Percentiles rank a stretch among this genome's conserved stretches.
phyloP scores from a whole-genome alignment of 2,329 filamentous ascomycete species.

The Penicillium vulpinum region DNA sequence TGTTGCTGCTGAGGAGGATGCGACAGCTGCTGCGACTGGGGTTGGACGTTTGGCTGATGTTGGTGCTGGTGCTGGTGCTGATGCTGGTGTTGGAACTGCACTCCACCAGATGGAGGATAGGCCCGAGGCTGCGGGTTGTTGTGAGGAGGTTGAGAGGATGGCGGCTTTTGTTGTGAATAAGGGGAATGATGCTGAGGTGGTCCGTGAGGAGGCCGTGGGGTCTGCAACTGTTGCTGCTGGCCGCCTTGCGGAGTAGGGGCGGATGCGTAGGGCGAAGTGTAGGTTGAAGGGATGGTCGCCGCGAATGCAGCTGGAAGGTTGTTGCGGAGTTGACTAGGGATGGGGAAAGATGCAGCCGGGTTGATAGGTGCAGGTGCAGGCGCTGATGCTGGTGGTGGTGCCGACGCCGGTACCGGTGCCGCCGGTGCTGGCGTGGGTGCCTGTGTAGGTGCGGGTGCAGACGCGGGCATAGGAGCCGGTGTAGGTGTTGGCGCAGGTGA shows the following conservation, averaged over 20 bases:
- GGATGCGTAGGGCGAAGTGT: constrained; percentile 45
- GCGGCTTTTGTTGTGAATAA: constrained; percentile 22
- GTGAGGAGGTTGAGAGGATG: constrained; percentile 22
- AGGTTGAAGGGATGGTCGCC: constrained; percentile 37
- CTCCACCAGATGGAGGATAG: constrained; percentile 18
- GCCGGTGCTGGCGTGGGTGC: constrained; percentile 17
- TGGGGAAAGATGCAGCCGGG: constrained; percentile 32
- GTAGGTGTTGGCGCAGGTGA: constrained; percentile 3
- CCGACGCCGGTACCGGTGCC: constrained; percentile 16
- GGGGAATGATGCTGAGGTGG: constrained; percentile 28
- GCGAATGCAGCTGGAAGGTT: constrained; percentile 44
- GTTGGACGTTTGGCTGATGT: constrained; percentile 17
- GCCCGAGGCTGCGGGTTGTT: constrained; percentile 20
- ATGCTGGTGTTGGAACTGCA: constrained; percentile 18
- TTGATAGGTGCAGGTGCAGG: constrained; percentile 21
- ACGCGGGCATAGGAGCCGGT: constrained; percentile 12
- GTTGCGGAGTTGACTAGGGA: constrained; percentile 40
- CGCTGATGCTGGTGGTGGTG: constrained; percentile 14
- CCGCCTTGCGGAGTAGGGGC: constrained; percentile 36
- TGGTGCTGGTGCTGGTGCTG: constrained; percentile 26
- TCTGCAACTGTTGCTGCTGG: constrained; percentile 35
- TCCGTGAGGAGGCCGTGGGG: constrained; percentile 20
- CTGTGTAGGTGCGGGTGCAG: constrained; percentile 10
- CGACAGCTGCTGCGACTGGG: constrained; percentile 13
- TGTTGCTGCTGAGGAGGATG: constrained; percentile 18